A percentile compares a stretch with the other conserved stretches of the same genome.
These are phyloP conservation scores for Botrytis deweyae DNA, from an alignment of 2,329 filamentous ascomycete genomes.

Conservation along the genomic window DNA sequence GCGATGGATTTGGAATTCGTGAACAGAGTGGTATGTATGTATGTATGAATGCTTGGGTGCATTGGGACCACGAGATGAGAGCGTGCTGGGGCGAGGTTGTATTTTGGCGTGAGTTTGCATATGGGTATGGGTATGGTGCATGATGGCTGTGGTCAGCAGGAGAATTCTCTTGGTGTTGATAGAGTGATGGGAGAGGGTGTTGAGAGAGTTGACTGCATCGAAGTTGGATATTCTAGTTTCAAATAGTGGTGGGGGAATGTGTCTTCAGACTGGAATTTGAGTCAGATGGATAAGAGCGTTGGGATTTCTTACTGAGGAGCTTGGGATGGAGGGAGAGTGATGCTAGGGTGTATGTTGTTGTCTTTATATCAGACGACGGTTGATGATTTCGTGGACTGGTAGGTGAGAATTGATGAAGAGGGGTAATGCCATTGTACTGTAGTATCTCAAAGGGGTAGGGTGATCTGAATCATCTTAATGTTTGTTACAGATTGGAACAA, in stretches of 20 bases:
- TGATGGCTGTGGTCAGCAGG: constrained; percentile 2
- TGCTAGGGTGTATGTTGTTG: not conserved
- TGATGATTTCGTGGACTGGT: not conserved
- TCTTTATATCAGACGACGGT: not conserved
- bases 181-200: not conserved
- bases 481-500: not conserved
- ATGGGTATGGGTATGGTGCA: not conserved
- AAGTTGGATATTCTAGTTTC: not conserved
- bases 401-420: not conserved
- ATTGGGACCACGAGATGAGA: not conserved
- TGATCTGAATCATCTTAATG: not conserved
- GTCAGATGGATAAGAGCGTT: not conserved
- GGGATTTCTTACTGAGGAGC: not conserved
- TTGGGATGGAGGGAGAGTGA: not conserved
- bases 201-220: not conserved
- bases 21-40: not conserved
- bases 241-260: not conserved
- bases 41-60: not conserved
- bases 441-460: not conserved
- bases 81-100: not conserved
- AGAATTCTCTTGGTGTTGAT: not conserved
- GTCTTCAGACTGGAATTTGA: not conserved
- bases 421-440: not conserved
- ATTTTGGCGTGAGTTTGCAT: not conserved
- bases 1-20: not conserved